A percentile compares a stretch with the other conserved stretches of the same genome.
Conservation (phyloP, 1,139 yeast species). For the Saccharomyces hybrid region DNA sequence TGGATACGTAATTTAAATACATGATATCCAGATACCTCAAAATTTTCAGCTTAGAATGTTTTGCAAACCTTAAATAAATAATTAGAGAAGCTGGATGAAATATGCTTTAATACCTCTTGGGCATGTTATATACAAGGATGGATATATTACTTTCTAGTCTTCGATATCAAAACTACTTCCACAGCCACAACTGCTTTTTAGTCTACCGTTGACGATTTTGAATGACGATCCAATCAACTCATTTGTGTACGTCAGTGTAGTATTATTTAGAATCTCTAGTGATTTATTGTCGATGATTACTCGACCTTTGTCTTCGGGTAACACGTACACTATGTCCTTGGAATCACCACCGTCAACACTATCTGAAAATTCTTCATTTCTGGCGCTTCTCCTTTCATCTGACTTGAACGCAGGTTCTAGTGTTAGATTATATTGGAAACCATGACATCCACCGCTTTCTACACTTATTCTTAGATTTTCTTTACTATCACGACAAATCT, state of each 20-base stretch:
- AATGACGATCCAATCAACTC: constrained; percentile 94
- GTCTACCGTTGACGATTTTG: constrained; percentile 79
- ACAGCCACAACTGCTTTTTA: constrained; percentile 92
- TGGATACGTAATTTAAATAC: not conserved
- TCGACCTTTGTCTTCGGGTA: constrained; percentile 26
- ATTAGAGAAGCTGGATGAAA: not conserved
- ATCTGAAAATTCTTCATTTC: constrained; percentile 47
- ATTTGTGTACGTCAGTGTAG: constrained; percentile 80
- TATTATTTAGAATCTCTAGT: constrained; percentile 72
- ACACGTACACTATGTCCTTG: constrained; percentile 18
- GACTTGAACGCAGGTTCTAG: constrained; percentile 38
- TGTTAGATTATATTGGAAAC: constrained; percentile 80
- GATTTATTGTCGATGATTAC: constrained; percentile 77
- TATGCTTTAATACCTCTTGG: not conserved
- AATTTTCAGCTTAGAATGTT: not conserved
- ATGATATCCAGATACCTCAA: not conserved
- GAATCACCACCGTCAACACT: constrained; percentile 49
- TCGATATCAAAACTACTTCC: constrained; percentile 85
- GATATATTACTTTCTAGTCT: constrained; percentile 3
- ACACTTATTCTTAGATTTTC: constrained; percentile 76
- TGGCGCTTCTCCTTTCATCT: constrained; percentile 31
- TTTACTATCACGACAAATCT: constrained; percentile 39
- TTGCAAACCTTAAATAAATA: not conserved
- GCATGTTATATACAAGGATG: not conserved
- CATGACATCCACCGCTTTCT: constrained; percentile 98